Conservation (phyloP, 371 early-diverging fungal genomes). For the Apophysomyces elegans region DNA sequence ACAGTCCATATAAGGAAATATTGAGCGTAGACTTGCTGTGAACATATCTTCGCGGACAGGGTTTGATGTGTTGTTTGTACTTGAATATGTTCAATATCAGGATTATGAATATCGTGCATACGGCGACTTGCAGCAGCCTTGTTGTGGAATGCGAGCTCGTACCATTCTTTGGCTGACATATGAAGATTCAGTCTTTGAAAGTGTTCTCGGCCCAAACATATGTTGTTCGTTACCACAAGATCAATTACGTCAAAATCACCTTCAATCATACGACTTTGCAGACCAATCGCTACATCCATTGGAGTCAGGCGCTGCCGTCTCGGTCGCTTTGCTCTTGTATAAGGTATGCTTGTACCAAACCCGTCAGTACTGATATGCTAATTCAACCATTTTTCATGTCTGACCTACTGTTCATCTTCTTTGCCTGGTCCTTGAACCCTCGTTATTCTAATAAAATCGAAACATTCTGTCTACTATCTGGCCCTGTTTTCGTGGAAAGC, state of each 20-base stretch:
- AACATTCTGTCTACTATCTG: neutral
- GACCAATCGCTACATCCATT: neutral
- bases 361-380: slow-evolving; percentile 1
- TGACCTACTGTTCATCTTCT: neutral
- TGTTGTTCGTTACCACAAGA: neutral
- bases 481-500: too few relatives aligned
- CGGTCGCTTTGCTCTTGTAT: neutral
- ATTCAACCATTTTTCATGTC: neutral
- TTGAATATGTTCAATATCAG: too few relatives aligned
- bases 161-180: too few relatives aligned
- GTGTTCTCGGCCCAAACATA: neutral
- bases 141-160: too few relatives aligned
- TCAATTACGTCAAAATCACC: neutral
- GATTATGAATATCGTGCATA: too few relatives aligned
- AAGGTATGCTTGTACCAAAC: neutral
- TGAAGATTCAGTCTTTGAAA: too few relatives aligned
- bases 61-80: too few relatives aligned
- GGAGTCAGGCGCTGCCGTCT: neutral
- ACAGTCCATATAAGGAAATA: neutral
- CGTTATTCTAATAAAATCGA: neutral
- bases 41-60: neutral
- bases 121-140: too few relatives aligned
- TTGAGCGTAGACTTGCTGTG: neutral
- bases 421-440: neutral
- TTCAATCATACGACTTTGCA: neutral